phyloP scores from a whole-genome alignment of 164 flowering plant species.

The Kalanchoe fedtschenkoi region DNA sequence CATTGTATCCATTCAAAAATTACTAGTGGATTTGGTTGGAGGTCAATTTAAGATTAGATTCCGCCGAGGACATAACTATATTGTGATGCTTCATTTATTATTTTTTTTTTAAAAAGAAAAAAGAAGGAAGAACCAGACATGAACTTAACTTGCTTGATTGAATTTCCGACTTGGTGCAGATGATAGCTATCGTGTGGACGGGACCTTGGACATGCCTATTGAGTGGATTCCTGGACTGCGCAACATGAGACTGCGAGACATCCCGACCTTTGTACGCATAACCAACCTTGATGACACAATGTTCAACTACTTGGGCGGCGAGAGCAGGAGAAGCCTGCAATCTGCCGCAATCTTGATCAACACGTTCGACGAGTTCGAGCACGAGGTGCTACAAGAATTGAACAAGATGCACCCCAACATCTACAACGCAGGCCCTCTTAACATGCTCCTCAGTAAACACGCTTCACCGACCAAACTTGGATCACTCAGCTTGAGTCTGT shows the following conservation, averaged over 20 bases:
- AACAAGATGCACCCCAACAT: not conserved
- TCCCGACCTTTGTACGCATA: not conserved
- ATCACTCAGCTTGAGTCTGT: not conserved
- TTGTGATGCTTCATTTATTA: too few relatives aligned
- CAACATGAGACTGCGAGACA: not conserved
- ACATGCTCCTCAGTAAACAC: not conserved
- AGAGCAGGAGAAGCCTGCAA: not conserved
- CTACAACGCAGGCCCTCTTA: conserved; percentile 7
- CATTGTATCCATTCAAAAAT: too few relatives aligned
- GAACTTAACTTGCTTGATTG: too few relatives aligned
- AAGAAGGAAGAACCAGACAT: too few relatives aligned
- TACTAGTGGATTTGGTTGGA: too few relatives aligned
- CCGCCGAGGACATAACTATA: too few relatives aligned
- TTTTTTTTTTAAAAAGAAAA: too few relatives aligned
- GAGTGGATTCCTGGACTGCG: conserved; percentile 2
- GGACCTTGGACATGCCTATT: not conserved
- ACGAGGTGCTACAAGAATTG: not conserved
- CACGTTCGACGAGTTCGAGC: conserved; percentile 5
- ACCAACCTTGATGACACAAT: conserved; percentile 4
- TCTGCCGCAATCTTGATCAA: conserved; percentile 2
- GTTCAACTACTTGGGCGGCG: not conserved
- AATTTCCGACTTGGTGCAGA: too few relatives aligned
- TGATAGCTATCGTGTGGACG: not conserved
- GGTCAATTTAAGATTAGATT: too few relatives aligned
- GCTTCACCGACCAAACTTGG: too few relatives aligned